Evolutionary conservation across 768 basidiomycete genomes (phyloP).

Genomic region (Leccinum pellstonianum): DNA sequence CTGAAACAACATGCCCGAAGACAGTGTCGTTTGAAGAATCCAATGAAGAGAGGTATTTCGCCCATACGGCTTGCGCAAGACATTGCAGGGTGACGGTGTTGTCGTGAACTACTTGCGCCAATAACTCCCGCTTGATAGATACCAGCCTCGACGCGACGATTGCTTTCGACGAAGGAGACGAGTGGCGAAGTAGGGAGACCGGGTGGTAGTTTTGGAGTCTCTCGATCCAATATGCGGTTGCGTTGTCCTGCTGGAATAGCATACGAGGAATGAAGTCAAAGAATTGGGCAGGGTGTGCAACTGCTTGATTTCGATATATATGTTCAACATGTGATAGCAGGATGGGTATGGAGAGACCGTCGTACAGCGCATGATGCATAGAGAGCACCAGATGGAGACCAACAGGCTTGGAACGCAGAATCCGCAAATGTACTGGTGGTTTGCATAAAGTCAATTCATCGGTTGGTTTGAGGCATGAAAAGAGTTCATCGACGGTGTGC

Average conservation of each 20-base stretch:
- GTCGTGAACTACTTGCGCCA: slow-evolving; percentile 16
- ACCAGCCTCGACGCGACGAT: slow-evolving; percentile 15
- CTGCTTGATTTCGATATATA: slow-evolving; percentile 29
- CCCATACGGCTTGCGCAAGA: slow-evolving; percentile 34
- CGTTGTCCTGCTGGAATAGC: slow-evolving; percentile 35
- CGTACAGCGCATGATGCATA: slow-evolving; percentile 50
- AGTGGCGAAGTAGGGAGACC: slow-evolving; percentile 16
- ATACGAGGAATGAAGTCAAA: slow-evolving; percentile 38
- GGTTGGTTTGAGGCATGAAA: slow-evolving; percentile 13
- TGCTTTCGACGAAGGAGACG: slow-evolving; percentile 10
- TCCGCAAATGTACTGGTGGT: slow-evolving; percentile 33
- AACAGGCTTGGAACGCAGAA: slow-evolving; percentile 8
- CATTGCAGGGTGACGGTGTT: slow-evolving; percentile 38
- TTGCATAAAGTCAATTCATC: slow-evolving; percentile 27
- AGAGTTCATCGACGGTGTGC: slow-evolving; percentile 10
- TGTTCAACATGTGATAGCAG: slow-evolving; percentile 35
- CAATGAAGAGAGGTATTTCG: slow-evolving; percentile 26
- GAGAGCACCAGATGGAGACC: slow-evolving; percentile 34
- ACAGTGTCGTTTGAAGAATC: slow-evolving; percentile 35
- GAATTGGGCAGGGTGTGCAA: slow-evolving; percentile 31
- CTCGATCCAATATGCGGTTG: slow-evolving; percentile 39
- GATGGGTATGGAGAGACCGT: slow-evolving; percentile 41
- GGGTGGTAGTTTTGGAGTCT: slow-evolving; percentile 27
- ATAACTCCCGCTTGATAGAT: slow-evolving; percentile 7
- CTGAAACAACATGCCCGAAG: slow-evolving; percentile 48